These are phyloP conservation scores for Marsdenia floribunda DNA, from an alignment of 257 asterid species.

Conservation along the genomic window DNA sequence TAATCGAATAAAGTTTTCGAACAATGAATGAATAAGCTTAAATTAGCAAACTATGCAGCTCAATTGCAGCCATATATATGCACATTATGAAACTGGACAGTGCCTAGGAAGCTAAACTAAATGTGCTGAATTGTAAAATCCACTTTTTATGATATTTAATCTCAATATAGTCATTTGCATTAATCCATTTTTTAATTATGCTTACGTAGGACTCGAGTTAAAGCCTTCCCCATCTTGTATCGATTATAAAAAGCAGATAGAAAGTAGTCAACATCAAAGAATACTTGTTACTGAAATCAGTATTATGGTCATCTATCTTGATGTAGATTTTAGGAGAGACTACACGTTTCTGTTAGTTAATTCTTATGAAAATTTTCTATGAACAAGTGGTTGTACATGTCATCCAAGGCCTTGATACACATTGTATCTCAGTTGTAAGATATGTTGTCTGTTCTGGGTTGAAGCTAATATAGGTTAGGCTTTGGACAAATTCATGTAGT, in stretches of 20 bases:
- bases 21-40: too few relatives aligned
- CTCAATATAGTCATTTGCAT: too few relatives aligned
- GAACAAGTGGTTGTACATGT: not conserved
- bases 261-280: not conserved
- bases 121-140: too few relatives aligned
- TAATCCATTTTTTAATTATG: not conserved
- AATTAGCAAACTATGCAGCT: too few relatives aligned
- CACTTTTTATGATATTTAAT: too few relatives aligned
- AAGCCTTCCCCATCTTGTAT: not conserved
- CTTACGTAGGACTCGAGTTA: not conserved
- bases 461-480: not conserved
- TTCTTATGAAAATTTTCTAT: not conserved
- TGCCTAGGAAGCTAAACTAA: too few relatives aligned
- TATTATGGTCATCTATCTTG: not conserved
- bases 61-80: too few relatives aligned
- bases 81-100: too few relatives aligned
- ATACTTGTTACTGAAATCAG: not conserved
- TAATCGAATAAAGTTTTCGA: too few relatives aligned
- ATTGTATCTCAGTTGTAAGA: not conserved
- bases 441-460: too few relatives aligned
- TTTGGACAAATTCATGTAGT: not conserved
- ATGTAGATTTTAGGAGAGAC: not conserved
- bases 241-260: not conserved
- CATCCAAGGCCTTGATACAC: not conserved
- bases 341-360: too few relatives aligned